phyloP scores from a whole-genome alignment of 768 basidiomycete species.

The Podaxis sp. region DNA sequence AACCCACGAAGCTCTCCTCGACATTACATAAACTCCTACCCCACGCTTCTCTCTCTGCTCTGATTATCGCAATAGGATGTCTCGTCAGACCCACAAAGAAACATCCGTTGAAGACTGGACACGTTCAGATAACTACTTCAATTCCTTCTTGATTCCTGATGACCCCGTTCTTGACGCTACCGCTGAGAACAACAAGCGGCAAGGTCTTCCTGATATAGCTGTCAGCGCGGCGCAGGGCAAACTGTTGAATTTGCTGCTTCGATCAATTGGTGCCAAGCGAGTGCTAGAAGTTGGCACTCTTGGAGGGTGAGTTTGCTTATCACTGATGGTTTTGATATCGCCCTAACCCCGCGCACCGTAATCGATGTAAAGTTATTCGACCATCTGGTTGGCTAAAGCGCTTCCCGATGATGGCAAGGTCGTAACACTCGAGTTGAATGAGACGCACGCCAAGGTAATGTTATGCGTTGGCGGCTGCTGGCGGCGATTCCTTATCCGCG shows the following conservation, averaged over 20 bases:
- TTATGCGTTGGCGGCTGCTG: not conserved
- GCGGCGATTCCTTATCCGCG: not conserved
- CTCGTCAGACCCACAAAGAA: slow-evolving; percentile 18
- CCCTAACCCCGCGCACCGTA: not conserved
- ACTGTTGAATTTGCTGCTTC: slow-evolving; percentile 51
- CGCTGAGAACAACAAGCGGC: slow-evolving; percentile 36
- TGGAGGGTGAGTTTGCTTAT: slow-evolving; percentile 46
- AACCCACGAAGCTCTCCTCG: not conserved
- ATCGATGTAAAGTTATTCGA: slow-evolving; percentile 35
- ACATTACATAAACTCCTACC: not conserved
- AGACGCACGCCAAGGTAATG: slow-evolving; percentile 45
- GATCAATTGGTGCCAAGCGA: slow-evolving; percentile 51
- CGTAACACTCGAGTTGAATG: slow-evolving; percentile 45
- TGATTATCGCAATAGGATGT: not conserved
- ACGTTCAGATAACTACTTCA: slow-evolving; percentile 56
- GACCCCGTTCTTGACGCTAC: slow-evolving; percentile 45
- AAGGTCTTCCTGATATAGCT: slow-evolving; percentile 52
- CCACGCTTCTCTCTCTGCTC: not conserved
- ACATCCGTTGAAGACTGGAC: slow-evolving; percentile 42
- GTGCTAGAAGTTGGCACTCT: slow-evolving; percentile 68
- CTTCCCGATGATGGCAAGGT: slow-evolving; percentile 53
- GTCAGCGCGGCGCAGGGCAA: slow-evolving; percentile 58
- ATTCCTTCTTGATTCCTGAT: slow-evolving; percentile 47
- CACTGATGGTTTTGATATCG: not conserved
- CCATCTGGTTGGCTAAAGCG: slow-evolving; percentile 43